Evolutionary conservation across 2,329 filamentous ascomycete genomes (phyloP), one percentile per base, ranked within the genome.

Genomic region (Coniochaeta pulveracea): DNA sequence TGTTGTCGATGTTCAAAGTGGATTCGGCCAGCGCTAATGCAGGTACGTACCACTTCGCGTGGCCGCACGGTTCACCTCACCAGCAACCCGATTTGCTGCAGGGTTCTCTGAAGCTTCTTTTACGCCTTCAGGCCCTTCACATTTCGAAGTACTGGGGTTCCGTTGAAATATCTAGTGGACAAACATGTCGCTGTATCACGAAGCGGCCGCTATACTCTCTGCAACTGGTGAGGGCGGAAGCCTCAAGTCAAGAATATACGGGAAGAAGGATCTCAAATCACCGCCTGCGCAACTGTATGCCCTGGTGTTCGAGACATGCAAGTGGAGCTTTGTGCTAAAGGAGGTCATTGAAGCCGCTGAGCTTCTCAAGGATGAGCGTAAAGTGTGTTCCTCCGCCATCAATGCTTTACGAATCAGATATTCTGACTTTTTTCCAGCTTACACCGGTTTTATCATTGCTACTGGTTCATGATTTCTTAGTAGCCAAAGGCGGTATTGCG

Each of bases 171-270:
- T n/a, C n/a, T n/a, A n/a, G n/a, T n/a, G n/a, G n/a, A n/a, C n/a
- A n/a, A n/a, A n/a, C 32, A 96, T 96, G 89, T 93, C 88, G 30
- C 79, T 98, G 36, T 98, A 98, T 55, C 82, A 93, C 54, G 91
- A 96, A 62, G 82, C 88, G 6, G 85, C 82, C 4, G 69, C 77
- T 10, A 64, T 95, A 22, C 61, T 98, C 36, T 69, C 71, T 4
- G 69, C 68, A 6, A 60, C 76, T 3, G 60, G 72, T 1, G 60
- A 66, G 3, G 79, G 80, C n/a, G 85, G 85, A 12, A 94, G 85
- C 17, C 69, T 96, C 42, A 94, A 93, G 56, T 85, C 85, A 6
- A 69, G 84, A 22, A 75, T 96, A 27, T 96, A 91, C 55, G 65
- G 67, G 37, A 79, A 76, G 40, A 81, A 81, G 46, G 64, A 68